phyloP scores from a whole-genome alignment of 2,329 filamentous ascomycete genomes.

The Calonectria pseudoturangicola region DNA sequence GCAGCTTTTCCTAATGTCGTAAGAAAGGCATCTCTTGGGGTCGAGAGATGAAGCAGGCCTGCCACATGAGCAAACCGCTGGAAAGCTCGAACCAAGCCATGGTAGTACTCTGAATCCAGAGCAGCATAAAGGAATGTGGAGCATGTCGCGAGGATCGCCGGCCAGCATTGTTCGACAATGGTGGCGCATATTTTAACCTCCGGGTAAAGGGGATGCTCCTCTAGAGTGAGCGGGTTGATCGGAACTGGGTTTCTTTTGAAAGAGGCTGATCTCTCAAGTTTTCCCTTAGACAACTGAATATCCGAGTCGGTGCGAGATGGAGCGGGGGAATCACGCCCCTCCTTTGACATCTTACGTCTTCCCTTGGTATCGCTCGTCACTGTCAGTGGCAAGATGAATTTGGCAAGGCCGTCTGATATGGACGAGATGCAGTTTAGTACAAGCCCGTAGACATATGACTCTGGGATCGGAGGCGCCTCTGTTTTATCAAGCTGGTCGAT shows the following conservation, averaged over 20 bases:
- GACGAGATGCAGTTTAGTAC: constrained; percentile 92
- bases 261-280: constrained; percentile 77
- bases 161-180: constrained; percentile 95
- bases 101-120: constrained; percentile 94
- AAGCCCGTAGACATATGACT: constrained; percentile 95
- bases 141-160: constrained; percentile 93
- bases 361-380: constrained; percentile 81
- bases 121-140: constrained; percentile 96
- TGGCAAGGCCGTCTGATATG: constrained; percentile 93
- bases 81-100: constrained; percentile 91
- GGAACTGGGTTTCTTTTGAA: constrained; percentile 86
- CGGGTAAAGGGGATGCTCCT: constrained; percentile 81
- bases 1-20: constrained; percentile 96
- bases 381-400: constrained; percentile 93
- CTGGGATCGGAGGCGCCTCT: constrained; percentile 87
- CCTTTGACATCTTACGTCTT: constrained; percentile 69
- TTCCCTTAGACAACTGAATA: constrained; percentile 56
- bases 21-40: constrained; percentile 93
- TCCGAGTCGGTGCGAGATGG: constrained; percentile 61
- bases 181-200: constrained; percentile 86
- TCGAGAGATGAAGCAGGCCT: constrained; percentile 87
- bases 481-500: constrained; percentile 96
- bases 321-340: constrained; percentile 67
- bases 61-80: constrained; percentile 97
- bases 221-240: constrained; percentile 86